These are phyloP conservation scores for Moesziomyces sp. DNA, from an alignment of 1,284 basidiomycete genomes.

Conservation along the genomic window DNA sequence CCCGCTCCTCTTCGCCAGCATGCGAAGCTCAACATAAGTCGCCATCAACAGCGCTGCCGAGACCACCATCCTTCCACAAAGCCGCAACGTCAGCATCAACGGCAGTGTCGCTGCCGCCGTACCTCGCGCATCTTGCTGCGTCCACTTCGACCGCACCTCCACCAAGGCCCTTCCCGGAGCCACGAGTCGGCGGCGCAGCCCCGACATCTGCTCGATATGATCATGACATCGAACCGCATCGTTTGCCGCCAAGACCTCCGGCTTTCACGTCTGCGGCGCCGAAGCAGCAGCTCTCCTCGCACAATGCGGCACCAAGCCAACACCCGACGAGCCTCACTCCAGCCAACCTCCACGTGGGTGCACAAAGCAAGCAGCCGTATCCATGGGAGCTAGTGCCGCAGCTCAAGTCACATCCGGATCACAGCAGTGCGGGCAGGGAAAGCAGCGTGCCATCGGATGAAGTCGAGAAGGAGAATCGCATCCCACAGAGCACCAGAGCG, in stretches of 20 bases:
- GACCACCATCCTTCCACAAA: neutral
- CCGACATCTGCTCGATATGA: neutral
- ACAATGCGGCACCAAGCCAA: too few relatives aligned
- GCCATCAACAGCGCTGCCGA: neutral
- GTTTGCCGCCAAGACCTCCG: neutral
- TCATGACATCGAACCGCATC: neutral
- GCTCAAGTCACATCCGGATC: neutral
- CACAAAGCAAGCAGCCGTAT: conserved; percentile 2
- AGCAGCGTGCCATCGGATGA: neutral
- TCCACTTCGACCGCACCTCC: neutral
- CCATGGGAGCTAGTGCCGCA: conserved; percentile 37
- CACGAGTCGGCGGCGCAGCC: neutral
- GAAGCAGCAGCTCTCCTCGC: too few relatives aligned
- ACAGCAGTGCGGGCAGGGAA: neutral
- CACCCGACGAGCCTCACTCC: conserved; percentile 16
- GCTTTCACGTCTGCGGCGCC: neutral
- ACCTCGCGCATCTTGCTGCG: conserved; percentile 18
- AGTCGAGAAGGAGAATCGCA: neutral
- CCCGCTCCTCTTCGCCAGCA: neutral
- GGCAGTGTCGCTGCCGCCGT: conserved; percentile 17
- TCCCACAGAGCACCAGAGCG: too few relatives aligned
- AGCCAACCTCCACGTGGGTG: conserved; percentile 1
- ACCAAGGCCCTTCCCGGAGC: neutral
- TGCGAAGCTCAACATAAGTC: neutral
- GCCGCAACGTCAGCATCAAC: neutral